phyloP scores from a whole-genome alignment of 208 protist genomes.

The Leishmania tarentolae region DNA sequence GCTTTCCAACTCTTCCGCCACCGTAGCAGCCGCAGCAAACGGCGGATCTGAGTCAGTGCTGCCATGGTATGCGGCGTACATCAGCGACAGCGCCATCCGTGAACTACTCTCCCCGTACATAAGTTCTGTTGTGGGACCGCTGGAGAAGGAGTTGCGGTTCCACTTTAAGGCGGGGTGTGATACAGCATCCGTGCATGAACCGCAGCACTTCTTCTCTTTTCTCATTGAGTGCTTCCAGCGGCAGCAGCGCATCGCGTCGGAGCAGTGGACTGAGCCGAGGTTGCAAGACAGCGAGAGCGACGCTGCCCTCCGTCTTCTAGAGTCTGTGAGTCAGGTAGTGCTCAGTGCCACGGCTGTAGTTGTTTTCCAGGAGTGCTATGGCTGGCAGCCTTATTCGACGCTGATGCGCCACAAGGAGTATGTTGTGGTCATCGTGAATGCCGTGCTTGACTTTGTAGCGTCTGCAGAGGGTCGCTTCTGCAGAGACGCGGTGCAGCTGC shows the following conservation, averaged over 20 bases:
- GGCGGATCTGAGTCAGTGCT: background rate
- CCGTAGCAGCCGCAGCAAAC: background rate
- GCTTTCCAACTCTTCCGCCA: background rate
- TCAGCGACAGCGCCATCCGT: conserved; percentile 3
- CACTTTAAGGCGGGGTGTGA: conserved; percentile 56
- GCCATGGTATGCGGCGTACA: conserved; percentile 7
- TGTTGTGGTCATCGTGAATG: conserved; percentile 41
- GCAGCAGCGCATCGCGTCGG: conserved; percentile 15
- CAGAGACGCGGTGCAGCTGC: conserved; percentile 19
- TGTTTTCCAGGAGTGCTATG: conserved; percentile 55
- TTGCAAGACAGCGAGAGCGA: background rate
- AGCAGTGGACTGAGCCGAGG: background rate
- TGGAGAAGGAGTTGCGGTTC: conserved; percentile 67
- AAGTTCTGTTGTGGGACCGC: conserved; percentile 30
- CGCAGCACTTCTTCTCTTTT: conserved; percentile 83
- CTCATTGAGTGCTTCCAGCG: conserved; percentile 42
- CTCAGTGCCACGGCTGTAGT: conserved; percentile 34
- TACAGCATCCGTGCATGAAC: conserved; percentile 51
- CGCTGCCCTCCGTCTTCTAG: conserved; percentile 7
- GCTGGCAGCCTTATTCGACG: conserved; percentile 39
- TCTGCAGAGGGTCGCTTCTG: conserved; percentile 19
- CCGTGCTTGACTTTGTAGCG: conserved; percentile 42
- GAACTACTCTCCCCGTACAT: conserved; percentile 45
- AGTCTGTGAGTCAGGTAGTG: conserved; percentile 11
- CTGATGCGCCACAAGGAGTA: conserved; percentile 26